phyloP scores from a whole-genome alignment of 2,329 filamentous ascomycete genomes.

The Blastomyces parvus region DNA sequence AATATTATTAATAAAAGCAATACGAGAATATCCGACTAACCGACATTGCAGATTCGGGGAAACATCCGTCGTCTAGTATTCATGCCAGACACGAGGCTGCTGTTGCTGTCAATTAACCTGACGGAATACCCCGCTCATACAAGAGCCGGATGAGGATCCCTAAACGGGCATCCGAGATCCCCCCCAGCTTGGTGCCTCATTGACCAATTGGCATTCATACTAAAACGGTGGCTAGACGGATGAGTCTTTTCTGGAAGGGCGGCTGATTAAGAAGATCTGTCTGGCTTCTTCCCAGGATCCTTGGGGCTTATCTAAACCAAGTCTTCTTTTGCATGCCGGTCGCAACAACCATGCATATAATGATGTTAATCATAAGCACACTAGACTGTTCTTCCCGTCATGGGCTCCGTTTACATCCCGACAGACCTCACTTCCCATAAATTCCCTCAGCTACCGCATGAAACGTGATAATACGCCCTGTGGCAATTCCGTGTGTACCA shows the following conservation, averaged over 20 bases:
- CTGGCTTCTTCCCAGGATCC: not conserved
- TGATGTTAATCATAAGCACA: too few species aligned
- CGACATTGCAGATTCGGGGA: too few species aligned
- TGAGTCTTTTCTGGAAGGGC: not conserved
- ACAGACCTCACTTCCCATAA: not conserved
- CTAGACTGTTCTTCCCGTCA: too few species aligned
- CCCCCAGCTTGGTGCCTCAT: not conserved
- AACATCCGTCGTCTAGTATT: not conserved
- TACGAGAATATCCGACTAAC: not conserved
- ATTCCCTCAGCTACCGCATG: not conserved
- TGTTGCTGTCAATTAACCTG: not conserved
- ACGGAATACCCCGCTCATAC: conserved; percentile 3
- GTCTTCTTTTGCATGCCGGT: too few species aligned
- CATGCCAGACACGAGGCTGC: not conserved
- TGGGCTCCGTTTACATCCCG: too few species aligned
- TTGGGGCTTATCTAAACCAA: too few species aligned
- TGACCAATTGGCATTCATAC: not conserved
- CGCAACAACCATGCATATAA: too few species aligned
- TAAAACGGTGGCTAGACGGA: not conserved
- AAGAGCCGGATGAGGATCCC: not conserved
- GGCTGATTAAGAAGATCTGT: not conserved
- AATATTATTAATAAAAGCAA: too few species aligned
- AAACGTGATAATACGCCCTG: not conserved
- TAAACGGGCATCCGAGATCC: not conserved
- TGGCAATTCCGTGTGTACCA: not conserved